Evolutionary conservation across 768 basidiomycete species (phyloP).

Genomic region (Phallus indusiatus): DNA sequence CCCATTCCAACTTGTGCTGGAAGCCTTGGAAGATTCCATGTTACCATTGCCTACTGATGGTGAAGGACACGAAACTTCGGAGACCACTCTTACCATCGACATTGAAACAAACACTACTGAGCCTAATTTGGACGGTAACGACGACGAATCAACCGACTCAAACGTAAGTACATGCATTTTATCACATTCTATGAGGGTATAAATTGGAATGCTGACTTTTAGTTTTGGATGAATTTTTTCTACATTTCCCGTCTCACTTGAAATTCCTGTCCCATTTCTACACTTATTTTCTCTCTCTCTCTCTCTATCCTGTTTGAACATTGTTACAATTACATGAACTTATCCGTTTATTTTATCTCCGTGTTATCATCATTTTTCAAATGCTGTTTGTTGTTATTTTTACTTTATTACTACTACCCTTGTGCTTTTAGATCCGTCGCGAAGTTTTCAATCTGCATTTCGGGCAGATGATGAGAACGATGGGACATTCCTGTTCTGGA

Average conservation of each 20-base stretch:
- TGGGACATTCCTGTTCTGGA: neutral
- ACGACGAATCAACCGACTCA: neutral
- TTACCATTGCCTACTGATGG: neutral
- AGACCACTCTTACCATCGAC: neutral
- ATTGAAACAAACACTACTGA: neutral
- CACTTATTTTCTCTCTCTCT: neutral
- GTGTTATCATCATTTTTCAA: neutral
- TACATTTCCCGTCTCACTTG: neutral
- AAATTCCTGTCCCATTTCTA: neutral
- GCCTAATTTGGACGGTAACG: neutral
- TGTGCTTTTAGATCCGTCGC: conserved; percentile 2
- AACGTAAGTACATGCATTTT: neutral
- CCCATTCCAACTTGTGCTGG: conserved; percentile 1
- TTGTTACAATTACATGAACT: too few relatives aligned
- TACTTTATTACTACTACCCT: neutral
- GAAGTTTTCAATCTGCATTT: neutral
- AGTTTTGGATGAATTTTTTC: neutral
- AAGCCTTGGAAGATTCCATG: conserved; percentile 1
- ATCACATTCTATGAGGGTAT: neutral
- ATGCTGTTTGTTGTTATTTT: neutral
- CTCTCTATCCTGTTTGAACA: neutral
- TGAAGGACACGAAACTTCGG: neutral
- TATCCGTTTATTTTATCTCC: too few relatives aligned
- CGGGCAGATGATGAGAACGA: neutral
- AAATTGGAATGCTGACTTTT: neutral